Percentiles rank a stretch among this genome's conserved stretches.
phyloP scores from a whole-genome alignment of 768 basidiomycete species.

The Suillus brevipes region DNA sequence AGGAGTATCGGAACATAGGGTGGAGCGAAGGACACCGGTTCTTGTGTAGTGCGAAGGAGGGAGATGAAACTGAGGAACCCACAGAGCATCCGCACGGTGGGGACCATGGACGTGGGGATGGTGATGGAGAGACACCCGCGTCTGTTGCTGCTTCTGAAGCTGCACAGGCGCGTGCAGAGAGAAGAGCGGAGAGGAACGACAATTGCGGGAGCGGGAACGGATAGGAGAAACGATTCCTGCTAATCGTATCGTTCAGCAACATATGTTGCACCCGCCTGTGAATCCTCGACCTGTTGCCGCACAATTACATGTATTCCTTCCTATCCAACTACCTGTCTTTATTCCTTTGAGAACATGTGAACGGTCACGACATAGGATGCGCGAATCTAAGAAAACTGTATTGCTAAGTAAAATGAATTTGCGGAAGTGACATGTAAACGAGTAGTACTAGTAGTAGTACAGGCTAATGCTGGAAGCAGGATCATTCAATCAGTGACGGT shows the following conservation, averaged over 20 bases:
- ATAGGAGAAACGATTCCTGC: conserved; percentile 16
- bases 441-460: no score
- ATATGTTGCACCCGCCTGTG: conserved; percentile 7
- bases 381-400: no score
- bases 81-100: conserved; percentile 26
- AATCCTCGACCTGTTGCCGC: conserved; percentile 19
- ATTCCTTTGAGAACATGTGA: conserved; percentile 14
- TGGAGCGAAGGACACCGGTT: conserved; percentile 97
- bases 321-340: not conserved
- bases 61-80: conserved; percentile 41
- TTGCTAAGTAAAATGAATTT: no score
- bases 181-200: conserved; percentile 40
- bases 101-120: not conserved
- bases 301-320: conserved; percentile 9
- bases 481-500: no score
- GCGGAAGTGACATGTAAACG: no score
- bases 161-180: conserved; percentile 29
- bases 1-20: conserved; percentile 93
- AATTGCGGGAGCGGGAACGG: conserved; percentile 27
- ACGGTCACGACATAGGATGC: no score
- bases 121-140: not conserved
- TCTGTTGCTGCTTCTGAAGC: conserved; percentile 12
- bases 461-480: no score
- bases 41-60: conserved; percentile 79
- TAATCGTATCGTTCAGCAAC: conserved; percentile 13